These are phyloP conservation scores for Trichoderma oligosporum DNA, from an alignment of 2,329 filamentous ascomycete genomes.

Conservation along the genomic window DNA sequence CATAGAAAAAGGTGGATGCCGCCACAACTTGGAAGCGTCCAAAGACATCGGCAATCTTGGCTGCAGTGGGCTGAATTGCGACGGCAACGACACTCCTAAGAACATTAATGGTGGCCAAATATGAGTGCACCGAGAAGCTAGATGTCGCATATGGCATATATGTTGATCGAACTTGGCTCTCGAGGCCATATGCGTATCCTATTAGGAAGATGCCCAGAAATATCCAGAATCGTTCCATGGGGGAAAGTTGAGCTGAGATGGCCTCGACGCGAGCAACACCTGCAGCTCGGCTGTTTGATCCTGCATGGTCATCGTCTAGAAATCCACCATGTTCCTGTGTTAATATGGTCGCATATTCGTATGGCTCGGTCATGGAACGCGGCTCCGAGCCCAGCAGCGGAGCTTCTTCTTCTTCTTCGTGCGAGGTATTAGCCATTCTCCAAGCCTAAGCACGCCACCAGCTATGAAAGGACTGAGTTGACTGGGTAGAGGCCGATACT, in stretches of 20 bases:
- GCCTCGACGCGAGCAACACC: slow-evolving; percentile 53
- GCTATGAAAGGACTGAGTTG: neutral
- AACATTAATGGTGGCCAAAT: slow-evolving; percentile 56
- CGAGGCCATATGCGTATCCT: slow-evolving; percentile 57
- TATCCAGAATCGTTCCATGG: slow-evolving; percentile 46
- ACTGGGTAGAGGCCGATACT: no score
- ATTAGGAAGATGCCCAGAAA: slow-evolving; percentile 57
- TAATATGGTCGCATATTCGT: slow-evolving; percentile 2
- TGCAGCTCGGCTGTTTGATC: slow-evolving; percentile 18
- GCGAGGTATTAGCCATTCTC: slow-evolving; percentile 7
- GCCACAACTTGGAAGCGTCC: slow-evolving; percentile 57
- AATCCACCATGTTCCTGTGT: neutral
- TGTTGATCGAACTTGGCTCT: slow-evolving; percentile 48
- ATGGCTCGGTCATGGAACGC: slow-evolving; percentile 9
- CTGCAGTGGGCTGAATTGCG: slow-evolving; percentile 54
- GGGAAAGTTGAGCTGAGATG: slow-evolving; percentile 44
- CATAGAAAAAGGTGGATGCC: slow-evolving; percentile 54
- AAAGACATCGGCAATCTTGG: slow-evolving; percentile 61
- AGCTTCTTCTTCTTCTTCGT: slow-evolving; percentile 3
- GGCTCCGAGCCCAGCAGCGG: slow-evolving; percentile 15
- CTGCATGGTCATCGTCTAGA: neutral
- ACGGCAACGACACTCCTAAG: slow-evolving; percentile 57
- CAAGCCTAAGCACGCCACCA: neutral
- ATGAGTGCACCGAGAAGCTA: slow-evolving; percentile 49
- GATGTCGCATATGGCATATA: slow-evolving; percentile 56